Conservation (phyloP, 768 basidiomycete genomes). For the Phaeolepiota aurea region DNA sequence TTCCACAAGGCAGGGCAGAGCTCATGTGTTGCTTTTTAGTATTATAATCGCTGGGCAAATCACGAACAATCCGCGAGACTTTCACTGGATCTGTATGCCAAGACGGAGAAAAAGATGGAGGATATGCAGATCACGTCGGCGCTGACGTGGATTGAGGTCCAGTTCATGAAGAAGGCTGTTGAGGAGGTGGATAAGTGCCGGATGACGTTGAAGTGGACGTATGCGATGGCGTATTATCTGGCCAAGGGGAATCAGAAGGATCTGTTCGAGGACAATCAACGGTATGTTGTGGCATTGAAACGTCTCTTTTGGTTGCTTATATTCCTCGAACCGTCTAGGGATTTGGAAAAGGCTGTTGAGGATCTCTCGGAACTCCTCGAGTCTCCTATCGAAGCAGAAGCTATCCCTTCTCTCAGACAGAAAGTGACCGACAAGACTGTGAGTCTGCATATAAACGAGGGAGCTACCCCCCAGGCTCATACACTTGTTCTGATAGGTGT, state of each 20-base stretch:
- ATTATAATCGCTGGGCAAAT: slow-evolving; percentile 99
- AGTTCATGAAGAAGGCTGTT: slow-evolving; percentile 98
- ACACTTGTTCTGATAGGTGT: slow-evolving; percentile 43
- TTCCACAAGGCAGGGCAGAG: neutral
- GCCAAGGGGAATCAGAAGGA: slow-evolving; percentile 88
- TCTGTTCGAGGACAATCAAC: slow-evolving; percentile 95
- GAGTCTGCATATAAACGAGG: slow-evolving; percentile 11
- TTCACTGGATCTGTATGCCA: slow-evolving; percentile 82
- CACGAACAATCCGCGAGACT: slow-evolving; percentile 99
- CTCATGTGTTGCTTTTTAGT: slow-evolving; percentile 36
- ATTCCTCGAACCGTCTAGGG: slow-evolving; percentile 32
- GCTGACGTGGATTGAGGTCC: slow-evolving; percentile 96
- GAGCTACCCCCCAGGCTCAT: no score
- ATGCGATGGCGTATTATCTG: slow-evolving; percentile 98
- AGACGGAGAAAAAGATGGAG: slow-evolving; percentile 99
- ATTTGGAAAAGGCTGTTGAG: slow-evolving; percentile 92
- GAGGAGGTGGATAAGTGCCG: slow-evolving; percentile 87
- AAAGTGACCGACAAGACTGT: slow-evolving; percentile 96
- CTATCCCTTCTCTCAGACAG: slow-evolving; percentile 74
- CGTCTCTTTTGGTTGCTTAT: neutral
- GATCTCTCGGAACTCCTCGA: slow-evolving; percentile 90
- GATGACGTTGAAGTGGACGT: slow-evolving; percentile 98
- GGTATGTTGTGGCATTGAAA: no score
- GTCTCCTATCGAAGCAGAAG: slow-evolving; percentile 81
- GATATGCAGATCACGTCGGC: slow-evolving; percentile 93